Evolutionary conservation across 257 asterid species (phyloP), one percentile per base, ranked within the genome.

Genomic region (Nicotiana knightiana): DNA sequence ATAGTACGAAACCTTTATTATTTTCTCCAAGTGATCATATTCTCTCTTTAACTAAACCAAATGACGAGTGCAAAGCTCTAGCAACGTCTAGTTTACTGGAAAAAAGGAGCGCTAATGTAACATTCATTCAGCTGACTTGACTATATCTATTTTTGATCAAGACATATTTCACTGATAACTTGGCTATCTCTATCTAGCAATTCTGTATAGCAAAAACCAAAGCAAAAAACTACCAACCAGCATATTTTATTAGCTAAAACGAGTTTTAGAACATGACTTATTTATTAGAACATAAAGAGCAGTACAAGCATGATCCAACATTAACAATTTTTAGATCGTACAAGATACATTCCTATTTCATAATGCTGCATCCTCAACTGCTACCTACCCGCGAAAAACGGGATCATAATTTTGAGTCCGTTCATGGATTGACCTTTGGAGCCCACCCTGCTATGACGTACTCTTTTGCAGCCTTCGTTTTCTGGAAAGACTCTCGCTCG

Each of bases 391-490:
- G 9, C 28, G 16, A 48, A n/a, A 26, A 46, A 15, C 26, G 6
- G 2, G 16, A 51, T 70, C 30, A 79, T 54, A 81, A 66, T 37
- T 79, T 68, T 24, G 84, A 46, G 67, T 37, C 10, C 16, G 65
- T 82, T 92, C 91, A 91, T 15, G 92, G 84, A 62, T 92, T 86
- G 54, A 94, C 92, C 87, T 93, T 94, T 3, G 93, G 89, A 51
- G 89, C 91, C 97, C 97, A 94, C 77, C 98, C 97, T 0, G 97
- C 94, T 17, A 92, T 77, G 35, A 94, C 88, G 46, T 88, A 63
- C 64, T 91, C 89, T 81, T 89, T 87, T 26, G 89, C 89, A 59
- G 94, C 88, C 87, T 91, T 89, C 10, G 97, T 94, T 79, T 92
- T 94, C 91, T 90, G 66, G 87, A 94, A 94, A 48, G 90, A 85